Evolutionary conservation across 176 grass and related monocot species (phyloP).

Genomic region (Ensete ventricosum): DNA sequence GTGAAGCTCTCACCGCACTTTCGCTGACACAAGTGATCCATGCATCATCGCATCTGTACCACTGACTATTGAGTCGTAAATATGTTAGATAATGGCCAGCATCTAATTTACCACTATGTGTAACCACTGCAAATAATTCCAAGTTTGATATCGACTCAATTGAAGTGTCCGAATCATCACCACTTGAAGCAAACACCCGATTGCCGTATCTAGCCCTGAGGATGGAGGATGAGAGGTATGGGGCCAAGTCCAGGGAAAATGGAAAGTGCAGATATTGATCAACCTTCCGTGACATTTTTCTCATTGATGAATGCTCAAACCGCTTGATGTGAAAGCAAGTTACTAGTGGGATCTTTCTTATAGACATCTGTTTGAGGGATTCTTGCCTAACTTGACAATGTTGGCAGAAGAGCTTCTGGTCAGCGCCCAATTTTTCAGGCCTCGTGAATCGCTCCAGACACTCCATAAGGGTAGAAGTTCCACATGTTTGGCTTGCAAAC

Average conservation of each 20-base stretch:
- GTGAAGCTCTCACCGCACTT: slow-evolving; percentile 62
- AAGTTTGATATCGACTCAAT: slow-evolving; percentile 58
- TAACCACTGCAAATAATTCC: slow-evolving; percentile 89
- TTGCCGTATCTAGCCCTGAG: slow-evolving; percentile 78
- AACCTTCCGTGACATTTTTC: slow-evolving; percentile 78
- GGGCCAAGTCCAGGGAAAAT: slow-evolving; percentile 83
- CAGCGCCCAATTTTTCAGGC: slow-evolving; percentile 82
- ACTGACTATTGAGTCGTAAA: slow-evolving; percentile 63
- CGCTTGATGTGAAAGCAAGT: slow-evolving; percentile 90
- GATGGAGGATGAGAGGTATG: slow-evolving; percentile 80
- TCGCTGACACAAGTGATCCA: slow-evolving; percentile 86
- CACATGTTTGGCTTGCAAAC: slow-evolving; percentile 20
- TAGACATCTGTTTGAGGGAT: slow-evolving; percentile 97
- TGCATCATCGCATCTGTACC: slow-evolving; percentile 97
- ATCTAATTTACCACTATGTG: slow-evolving; percentile 72
- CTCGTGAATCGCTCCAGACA: slow-evolving; percentile 92
- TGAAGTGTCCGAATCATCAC: slow-evolving; percentile 47
- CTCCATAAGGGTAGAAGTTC: slow-evolving; percentile 69
- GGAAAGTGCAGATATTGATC: slow-evolving; percentile 87
- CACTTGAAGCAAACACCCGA: slow-evolving; percentile 63
- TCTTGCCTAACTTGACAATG: slow-evolving; percentile 79
- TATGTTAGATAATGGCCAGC: slow-evolving; percentile 93
- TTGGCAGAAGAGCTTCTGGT: slow-evolving; percentile 95
- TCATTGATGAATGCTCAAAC: slow-evolving; percentile 77
- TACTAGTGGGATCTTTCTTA: slow-evolving; percentile 90